Conservation (phyloP, 495 filamentous ascomycete genomes). For the Podospora pseudocomata region DNA sequence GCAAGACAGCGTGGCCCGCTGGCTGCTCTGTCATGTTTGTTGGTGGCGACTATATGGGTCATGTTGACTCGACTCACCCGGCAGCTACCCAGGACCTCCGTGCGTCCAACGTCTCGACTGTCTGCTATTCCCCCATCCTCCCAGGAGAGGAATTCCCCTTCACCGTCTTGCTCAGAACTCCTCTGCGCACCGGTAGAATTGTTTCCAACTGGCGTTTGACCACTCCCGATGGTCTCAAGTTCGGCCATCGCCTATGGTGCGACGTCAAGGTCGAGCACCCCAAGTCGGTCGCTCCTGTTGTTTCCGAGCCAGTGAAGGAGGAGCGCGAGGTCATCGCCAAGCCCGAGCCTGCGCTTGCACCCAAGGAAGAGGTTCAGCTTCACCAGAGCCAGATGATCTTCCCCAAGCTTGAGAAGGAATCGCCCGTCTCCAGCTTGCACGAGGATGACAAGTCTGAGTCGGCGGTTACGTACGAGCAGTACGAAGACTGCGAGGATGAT, state of each 20-base stretch:
- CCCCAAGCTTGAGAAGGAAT: constrained; percentile 94
- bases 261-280: constrained; percentile 65
- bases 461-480: constrained; percentile 46
- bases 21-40: constrained; percentile 89
- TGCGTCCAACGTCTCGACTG: constrained; percentile 74
- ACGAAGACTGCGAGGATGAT: constrained; percentile 57
- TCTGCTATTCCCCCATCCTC: constrained; percentile 61
- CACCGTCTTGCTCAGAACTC: constrained; percentile 78
- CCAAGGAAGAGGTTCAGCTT: constrained; percentile 8
- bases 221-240: constrained; percentile 70
- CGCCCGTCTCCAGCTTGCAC: constrained; percentile 75
- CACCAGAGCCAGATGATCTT: constrained; percentile 81
- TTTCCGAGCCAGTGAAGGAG: constrained; percentile 15
- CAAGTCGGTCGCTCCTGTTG: constrained; percentile 17
- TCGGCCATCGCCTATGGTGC: constrained; percentile 94
- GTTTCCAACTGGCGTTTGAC: constrained; percentile 98
- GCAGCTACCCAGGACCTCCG: constrained; percentile 67
- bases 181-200: constrained; percentile 62
- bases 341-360: constrained; percentile 16
- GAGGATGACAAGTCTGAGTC: constrained; percentile 42
- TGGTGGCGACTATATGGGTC: constrained; percentile 92
- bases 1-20: constrained; percentile 73
- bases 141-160: constrained; percentile 75
- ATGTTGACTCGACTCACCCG: constrained; percentile 73
- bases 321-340: constrained; percentile 21